These are phyloP conservation scores for Moesziomyces globuligerus DNA, from an alignment of 1,284 basidiomycete species.

Conservation along the genomic window DNA sequence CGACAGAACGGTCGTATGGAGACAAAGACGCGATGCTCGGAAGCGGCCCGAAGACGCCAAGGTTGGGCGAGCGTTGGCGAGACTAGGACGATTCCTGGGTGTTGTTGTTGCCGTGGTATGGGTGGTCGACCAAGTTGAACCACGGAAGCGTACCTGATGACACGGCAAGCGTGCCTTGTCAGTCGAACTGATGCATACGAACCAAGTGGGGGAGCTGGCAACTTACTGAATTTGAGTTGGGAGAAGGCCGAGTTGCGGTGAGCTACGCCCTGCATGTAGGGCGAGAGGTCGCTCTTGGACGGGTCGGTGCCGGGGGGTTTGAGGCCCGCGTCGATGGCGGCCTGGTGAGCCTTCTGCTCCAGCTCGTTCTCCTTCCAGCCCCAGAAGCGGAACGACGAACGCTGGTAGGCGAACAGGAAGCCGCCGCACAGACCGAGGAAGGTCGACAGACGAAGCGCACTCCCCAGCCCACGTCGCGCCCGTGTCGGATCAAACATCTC, in stretches of 20 bases:
- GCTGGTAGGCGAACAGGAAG: constrained; percentile 92
- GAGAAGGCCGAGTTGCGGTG: constrained; percentile 91
- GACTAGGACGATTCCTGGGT: constrained; percentile 32
- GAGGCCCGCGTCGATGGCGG: constrained; percentile 41
- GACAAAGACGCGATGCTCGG: too few species aligned
- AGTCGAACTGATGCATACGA: too few species aligned
- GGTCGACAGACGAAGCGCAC: constrained; percentile 56
- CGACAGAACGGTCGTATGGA: too few species aligned
- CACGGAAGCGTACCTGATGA: constrained; percentile 61
- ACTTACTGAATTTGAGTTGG: constrained; percentile 71
- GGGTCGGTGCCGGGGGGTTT: constrained; percentile 53
- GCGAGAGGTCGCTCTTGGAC: constrained; percentile 77
- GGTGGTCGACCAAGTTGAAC: constrained; percentile 67
- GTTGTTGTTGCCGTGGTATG: constrained; percentile 54
- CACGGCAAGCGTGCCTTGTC: not conserved
- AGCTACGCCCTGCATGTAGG: constrained; percentile 88
- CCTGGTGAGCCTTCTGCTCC: constrained; percentile 50
- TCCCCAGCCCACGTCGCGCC: constrained; percentile 48
- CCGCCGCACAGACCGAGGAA: constrained; percentile 78
- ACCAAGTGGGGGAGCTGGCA: not conserved
- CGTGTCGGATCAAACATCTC: constrained; percentile 63
- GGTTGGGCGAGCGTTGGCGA: too few species aligned
- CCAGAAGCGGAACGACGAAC: constrained; percentile 87
- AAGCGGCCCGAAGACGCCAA: too few species aligned
- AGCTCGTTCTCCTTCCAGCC: constrained; percentile 89